Evolutionary conservation across 2,329 filamentous ascomycete species (phyloP).

Genomic region (Exophiala xenobiotica): DNA sequence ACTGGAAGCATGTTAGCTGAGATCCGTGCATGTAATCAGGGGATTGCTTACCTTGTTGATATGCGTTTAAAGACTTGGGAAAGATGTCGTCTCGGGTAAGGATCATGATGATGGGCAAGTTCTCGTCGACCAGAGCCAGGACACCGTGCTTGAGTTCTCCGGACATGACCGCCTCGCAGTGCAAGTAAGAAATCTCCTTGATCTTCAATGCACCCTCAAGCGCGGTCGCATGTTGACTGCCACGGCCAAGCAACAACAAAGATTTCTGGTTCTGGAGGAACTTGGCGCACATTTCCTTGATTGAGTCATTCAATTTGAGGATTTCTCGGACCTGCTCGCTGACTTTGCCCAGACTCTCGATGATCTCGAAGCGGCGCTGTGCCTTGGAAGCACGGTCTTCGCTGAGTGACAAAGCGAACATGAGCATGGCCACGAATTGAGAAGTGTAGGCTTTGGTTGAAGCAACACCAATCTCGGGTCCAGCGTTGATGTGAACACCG

Average conservation of each 20-base stretch:
- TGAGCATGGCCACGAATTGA: slow-evolving; percentile 99
- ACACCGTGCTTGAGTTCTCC: slow-evolving; percentile 99
- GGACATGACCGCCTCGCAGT: slow-evolving; percentile 99
- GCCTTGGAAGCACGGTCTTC: slow-evolving; percentile 96
- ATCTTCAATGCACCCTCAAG: slow-evolving; percentile 97
- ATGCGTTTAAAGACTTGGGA: slow-evolving; percentile 98
- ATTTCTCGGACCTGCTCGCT: slow-evolving; percentile 91
- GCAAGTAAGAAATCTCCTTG: slow-evolving; percentile 99
- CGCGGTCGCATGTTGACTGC: slow-evolving; percentile 94
- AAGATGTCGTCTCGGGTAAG: slow-evolving; percentile 94
- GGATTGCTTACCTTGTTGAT: slow-evolving; percentile 76
- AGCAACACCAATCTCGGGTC: slow-evolving; percentile 96
- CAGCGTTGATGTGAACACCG: slow-evolving; percentile 99
- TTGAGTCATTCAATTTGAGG: slow-evolving; percentile 83
- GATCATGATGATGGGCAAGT: slow-evolving; percentile 99
- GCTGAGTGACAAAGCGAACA: slow-evolving; percentile 95
- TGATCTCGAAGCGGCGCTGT: slow-evolving; percentile 89
- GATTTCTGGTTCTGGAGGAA: slow-evolving; percentile 98
- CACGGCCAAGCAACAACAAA: slow-evolving; percentile 86
- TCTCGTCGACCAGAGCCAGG: slow-evolving; percentile 93
- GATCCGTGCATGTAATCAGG: slow-evolving; percentile 14
- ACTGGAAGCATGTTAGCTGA: slow-evolving; percentile 55
- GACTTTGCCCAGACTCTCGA: slow-evolving; percentile 84
- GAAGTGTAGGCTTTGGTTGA: slow-evolving; percentile 99
- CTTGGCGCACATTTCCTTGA: slow-evolving; percentile 90